Conservation (phyloP, 352 stramenopile species). For the Phytophthora fragariaefolia region DNA sequence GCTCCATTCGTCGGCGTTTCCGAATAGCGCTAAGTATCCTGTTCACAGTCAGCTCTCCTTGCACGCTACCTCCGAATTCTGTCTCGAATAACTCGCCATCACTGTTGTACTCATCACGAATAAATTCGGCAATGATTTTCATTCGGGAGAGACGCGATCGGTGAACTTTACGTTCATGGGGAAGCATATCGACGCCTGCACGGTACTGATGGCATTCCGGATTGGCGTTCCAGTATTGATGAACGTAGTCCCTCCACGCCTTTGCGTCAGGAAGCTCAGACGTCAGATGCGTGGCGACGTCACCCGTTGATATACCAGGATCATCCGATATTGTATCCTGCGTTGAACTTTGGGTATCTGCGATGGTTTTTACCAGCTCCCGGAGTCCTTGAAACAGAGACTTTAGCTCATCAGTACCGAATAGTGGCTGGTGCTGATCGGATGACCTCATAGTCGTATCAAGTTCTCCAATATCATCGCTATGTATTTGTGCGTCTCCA, state of each 20-base stretch:
- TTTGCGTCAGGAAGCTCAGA: conserved; percentile 1
- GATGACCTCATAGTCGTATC: too few species aligned
- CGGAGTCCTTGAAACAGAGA: not conserved
- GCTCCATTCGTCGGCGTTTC: not conserved
- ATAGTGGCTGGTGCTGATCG: too few species aligned
- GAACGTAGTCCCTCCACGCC: not conserved
- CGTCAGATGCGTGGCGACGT: too few species aligned
- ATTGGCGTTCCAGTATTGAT: conserved; percentile 2
- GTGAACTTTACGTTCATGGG: not conserved
- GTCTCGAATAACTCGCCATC: conserved; percentile 1
- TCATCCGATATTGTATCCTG: too few species aligned
- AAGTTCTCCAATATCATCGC: too few species aligned
- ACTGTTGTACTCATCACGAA: not conserved
- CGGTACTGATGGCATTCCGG: conserved; percentile 2
- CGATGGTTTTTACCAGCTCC: not conserved
- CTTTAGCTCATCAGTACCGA: not conserved
- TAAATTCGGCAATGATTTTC: conserved; percentile 6
- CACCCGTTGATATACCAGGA: too few species aligned
- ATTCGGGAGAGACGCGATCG: not conserved
- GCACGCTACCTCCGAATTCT: not conserved
- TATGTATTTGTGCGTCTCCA: too few species aligned
- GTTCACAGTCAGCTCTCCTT: not conserved
- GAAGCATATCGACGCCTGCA: conserved; percentile 1
- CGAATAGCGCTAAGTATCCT: not conserved
- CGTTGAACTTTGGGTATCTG: too few species aligned